A percentile compares a stretch with the other conserved stretches of the same genome.
Evolutionary conservation across 257 asterid genomes (phyloP).

Genomic region (Mentha longifolia): DNA sequence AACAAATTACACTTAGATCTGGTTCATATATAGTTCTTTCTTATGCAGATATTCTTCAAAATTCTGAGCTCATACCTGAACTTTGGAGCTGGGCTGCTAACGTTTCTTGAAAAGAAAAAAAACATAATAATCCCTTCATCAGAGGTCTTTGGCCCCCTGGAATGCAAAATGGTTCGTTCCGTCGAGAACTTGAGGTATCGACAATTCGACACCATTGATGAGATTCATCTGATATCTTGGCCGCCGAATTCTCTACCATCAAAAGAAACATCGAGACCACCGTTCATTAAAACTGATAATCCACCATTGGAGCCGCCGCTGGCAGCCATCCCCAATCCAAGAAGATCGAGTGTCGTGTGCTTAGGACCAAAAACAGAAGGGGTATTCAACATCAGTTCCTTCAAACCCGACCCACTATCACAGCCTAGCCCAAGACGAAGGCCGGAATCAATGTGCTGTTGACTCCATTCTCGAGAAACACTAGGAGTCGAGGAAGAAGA

Average conservation of each 20-base stretch:
- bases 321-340: conserved; percentile 87
- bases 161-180: not conserved
- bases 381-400: conserved; percentile 87
- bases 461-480: conserved; percentile 21
- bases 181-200: too few species aligned
- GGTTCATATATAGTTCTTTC: not conserved
- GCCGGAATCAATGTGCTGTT: conserved; percentile 51
- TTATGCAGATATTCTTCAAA: not conserved
- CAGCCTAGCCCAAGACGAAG: conserved; percentile 71
- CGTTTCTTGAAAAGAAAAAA: not conserved
- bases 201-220: too few species aligned
- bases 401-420: conserved; percentile 66
- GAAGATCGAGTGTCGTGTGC: conserved; percentile 83
- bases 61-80: conserved; percentile 9
- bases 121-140: not conserved
- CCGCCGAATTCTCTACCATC: conserved; percentile 55
- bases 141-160: conserved; percentile 11
- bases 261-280: conserved; percentile 57
- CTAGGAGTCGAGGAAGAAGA: conserved; percentile 54
- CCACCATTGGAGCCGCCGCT: conserved; percentile 60
- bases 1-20: not conserved
- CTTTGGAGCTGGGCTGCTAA: not conserved
- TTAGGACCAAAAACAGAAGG: conserved; percentile 80
- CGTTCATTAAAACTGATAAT: conserved; percentile 70
- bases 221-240: conserved; percentile 50